Conservation (phyloP, 352 stramenopile genomes). For the Globisporangium carolinianum region DNA sequence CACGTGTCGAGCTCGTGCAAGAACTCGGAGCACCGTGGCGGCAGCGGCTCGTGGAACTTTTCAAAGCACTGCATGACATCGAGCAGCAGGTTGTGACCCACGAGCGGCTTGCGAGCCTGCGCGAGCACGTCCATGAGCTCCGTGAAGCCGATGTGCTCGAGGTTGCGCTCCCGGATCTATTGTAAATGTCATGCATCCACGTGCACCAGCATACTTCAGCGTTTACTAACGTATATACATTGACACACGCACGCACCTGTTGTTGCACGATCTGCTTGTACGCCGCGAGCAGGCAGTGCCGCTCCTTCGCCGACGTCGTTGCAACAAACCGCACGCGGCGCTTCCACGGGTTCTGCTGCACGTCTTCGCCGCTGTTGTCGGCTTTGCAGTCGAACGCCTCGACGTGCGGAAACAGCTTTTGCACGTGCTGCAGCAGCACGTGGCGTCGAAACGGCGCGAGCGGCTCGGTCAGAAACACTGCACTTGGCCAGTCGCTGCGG, state of each 20-base stretch:
- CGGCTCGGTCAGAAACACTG: constrained; percentile 48
- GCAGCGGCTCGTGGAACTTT: constrained; percentile 68
- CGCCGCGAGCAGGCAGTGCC: constrained; percentile 23
- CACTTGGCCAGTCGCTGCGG: constrained; percentile 16
- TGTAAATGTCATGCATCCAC: no score
- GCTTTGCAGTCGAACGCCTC: constrained; percentile 54
- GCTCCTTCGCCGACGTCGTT: constrained; percentile 16
- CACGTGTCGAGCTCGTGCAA: constrained; percentile 46
- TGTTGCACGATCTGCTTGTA: constrained; percentile 23
- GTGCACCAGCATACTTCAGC: no score
- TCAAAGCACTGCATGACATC: constrained; percentile 76
- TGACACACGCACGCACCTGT: constrained; percentile 5
- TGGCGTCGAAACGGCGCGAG: constrained; percentile 57
- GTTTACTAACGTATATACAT: no score
- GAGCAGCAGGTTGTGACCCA: constrained; percentile 79
- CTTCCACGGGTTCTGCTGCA: constrained; percentile 44
- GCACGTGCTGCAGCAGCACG: constrained; percentile 42
- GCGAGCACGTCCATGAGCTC: constrained; percentile 51
- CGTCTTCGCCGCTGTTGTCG: constrained; percentile 35
- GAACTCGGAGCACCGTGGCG: constrained; percentile 45
- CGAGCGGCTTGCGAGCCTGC: constrained; percentile 34
- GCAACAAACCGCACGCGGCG: constrained; percentile 50
- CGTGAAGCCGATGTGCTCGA: constrained; percentile 60
- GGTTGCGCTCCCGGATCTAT: constrained; percentile 31
- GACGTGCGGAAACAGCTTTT: constrained; percentile 31